These are phyloP conservation scores for Lachancea waltii DNA, from an alignment of 805 yeast genomes.

Conservation along the genomic window DNA sequence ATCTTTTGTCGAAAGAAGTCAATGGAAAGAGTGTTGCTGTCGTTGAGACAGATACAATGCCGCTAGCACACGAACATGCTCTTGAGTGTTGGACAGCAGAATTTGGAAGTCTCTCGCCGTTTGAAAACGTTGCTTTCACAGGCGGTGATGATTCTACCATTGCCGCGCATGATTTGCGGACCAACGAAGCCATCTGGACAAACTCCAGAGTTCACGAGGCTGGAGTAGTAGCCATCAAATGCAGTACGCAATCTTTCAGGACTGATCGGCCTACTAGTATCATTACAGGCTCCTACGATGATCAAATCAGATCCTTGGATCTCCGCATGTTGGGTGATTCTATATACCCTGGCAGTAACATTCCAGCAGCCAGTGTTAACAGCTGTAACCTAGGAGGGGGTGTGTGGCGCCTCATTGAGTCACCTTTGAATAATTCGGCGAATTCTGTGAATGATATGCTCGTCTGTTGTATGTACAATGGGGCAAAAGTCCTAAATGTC, in stretches of 20 bases:
- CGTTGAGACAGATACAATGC: neutral
- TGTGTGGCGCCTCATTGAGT: conserved; percentile 85
- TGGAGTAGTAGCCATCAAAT: conserved; percentile 79
- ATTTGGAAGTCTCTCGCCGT: conserved; percentile 51
- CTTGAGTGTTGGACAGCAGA: conserved; percentile 88
- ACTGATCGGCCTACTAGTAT: conserved; percentile 23
- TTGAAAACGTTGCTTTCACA: conserved; percentile 56
- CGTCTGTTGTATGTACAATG: conserved; percentile 93
- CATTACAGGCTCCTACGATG: conserved; percentile 90
- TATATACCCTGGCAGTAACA: conserved; percentile 40
- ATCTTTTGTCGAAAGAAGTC: conserved; percentile 10
- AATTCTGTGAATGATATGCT: conserved; percentile 43
- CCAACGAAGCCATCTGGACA: conserved; percentile 28
- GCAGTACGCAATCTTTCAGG: conserved; percentile 29
- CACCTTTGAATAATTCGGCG: conserved; percentile 28
- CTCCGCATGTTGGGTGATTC: conserved; percentile 46
- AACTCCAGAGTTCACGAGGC: conserved; percentile 69
- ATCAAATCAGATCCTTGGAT: conserved; percentile 62
- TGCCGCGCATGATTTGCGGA: conserved; percentile 64
- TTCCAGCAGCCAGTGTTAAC: conserved; percentile 41
- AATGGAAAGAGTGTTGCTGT: conserved; percentile 12
- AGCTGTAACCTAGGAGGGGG: conserved; percentile 75
- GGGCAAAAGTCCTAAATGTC: conserved; percentile 61
- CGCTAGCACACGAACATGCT: conserved; percentile 43
- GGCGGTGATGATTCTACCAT: conserved; percentile 89